Base-by-base conservation (phyloP, 148 eudicot genomes). In the Arctostaphylos glauca region DNA sequence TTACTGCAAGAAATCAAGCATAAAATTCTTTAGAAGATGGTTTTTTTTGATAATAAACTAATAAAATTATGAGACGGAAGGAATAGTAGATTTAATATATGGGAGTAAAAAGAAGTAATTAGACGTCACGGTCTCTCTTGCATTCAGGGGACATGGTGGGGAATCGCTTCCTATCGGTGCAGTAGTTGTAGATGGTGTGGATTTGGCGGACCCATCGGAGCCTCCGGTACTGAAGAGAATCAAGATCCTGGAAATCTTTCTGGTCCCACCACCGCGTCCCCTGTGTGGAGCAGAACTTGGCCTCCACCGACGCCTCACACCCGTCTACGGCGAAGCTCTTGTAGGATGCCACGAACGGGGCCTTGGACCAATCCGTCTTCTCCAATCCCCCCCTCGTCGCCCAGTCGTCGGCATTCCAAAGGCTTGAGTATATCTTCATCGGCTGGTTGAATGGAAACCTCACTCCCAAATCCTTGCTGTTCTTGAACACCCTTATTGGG, bases 351-450 rank as follows among this genome's bases (percentile, higher is more conserved):
- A 78, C 59, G 74, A 85, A 85, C 5, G 87, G 87, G 7, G 87
- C 87, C 62, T 85, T 82, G 13, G 84, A 56, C 87, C 87, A 85
- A 47, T 85, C 84, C 3, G 87, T 85, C 82, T 85, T 85, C 62
- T 78, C 87, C 38, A 85, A 67, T 4, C 87, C 87, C 10, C 87
- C 87, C 80, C 87, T 82, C 2, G 87, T 85, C 21, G 87, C 87
- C 87, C 87, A 85, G 21, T 85, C 87, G 46, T 85, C 87, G 0
- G 87, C 87, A 54, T 85, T 85, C 87, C 87, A 85, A 12, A 85
- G 82, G 82, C 87, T 85, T 1, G 87, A 85, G 82, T 85, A 85
- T 50, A 85, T 71, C 79, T 78, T 85, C 87, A 85, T 85, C 5
- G 87, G 84, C 55, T 85, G 87, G 78, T 85, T 53, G 74, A 78